Percentiles rank a stretch among this genome's conserved stretches.
Conservation (phyloP, 2,329 filamentous ascomycete genomes). For the Ascochyta koolunga region DNA sequence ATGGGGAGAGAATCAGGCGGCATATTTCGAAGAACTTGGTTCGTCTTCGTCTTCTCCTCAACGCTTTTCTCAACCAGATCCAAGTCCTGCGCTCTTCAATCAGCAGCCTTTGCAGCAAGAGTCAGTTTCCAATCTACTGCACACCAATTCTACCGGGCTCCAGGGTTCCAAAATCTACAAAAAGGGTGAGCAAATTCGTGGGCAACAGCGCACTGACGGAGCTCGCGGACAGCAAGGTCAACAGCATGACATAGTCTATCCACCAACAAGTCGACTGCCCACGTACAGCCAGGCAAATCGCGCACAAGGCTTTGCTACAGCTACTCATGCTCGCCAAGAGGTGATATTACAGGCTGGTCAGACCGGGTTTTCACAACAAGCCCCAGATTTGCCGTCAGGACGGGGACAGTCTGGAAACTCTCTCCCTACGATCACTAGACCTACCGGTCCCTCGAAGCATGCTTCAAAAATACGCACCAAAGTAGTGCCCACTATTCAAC, state of each 20-base stretch:
- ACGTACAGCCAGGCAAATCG: constrained; percentile 16
- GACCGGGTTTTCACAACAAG: constrained; percentile 4
- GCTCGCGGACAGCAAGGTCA: constrained; percentile 3
- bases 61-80: constrained; percentile 14
- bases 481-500: constrained; percentile 13
- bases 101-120: constrained; percentile 14
- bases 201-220: constrained; percentile 21
- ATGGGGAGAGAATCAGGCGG: constrained; percentile 17
- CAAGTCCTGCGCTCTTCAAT: neutral
- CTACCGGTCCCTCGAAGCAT: constrained; percentile 1
- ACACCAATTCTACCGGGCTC: neutral
- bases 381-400: neutral
- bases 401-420: constrained; percentile 1
- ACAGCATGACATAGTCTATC: constrained; percentile 2
- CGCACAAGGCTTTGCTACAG: neutral
- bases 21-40: constrained; percentile 11
- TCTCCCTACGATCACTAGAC: neutral
- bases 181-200: constrained; percentile 25
- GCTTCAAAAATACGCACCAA: constrained; percentile 6
- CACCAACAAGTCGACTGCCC: constrained; percentile 17
- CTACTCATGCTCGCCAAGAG: neutral
- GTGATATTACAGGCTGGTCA: neutral
- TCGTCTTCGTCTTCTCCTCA: constrained; percentile 17
- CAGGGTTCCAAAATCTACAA: constrained; percentile 17
- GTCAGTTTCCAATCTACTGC: neutral